These are phyloP conservation scores for Erythrobasidium yunnanense DNA, from an alignment of 768 basidiomycete genomes.

Conservation along the genomic window DNA sequence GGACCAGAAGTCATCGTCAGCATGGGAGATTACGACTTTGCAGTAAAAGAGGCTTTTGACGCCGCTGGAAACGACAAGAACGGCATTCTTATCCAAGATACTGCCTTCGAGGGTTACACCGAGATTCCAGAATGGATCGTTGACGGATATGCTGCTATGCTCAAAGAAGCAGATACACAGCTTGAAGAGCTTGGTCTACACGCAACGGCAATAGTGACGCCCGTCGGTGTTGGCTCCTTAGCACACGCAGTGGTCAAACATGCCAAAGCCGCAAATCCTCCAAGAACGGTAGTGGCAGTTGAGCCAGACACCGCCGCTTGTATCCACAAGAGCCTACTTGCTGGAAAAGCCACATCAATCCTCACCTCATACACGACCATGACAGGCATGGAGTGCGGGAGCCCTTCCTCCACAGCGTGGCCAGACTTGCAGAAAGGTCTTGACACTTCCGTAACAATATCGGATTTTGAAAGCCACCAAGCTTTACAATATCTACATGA, in stretches of 20 bases:
- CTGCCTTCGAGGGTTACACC: background rate
- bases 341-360: background rate
- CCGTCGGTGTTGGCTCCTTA: background rate
- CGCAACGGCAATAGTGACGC: background rate
- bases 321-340: background rate
- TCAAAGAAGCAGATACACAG: background rate
- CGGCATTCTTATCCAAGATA: background rate
- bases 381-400: background rate
- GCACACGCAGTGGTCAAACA: background rate
- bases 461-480: background rate
- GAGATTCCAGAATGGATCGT: background rate
- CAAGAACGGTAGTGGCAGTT: background rate
- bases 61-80: background rate
- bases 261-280: background rate
- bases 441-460: background rate
- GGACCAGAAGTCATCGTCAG: background rate
- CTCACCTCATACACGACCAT: background rate
- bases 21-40: background rate
- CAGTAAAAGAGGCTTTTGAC: background rate
- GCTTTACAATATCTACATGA: background rate
- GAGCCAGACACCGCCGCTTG: background rate
- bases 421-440: background rate
- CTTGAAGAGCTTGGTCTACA: background rate
- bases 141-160: background rate
- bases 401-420: background rate